A percentile compares a stretch with the other conserved stretches of the same genome.
Evolutionary conservation across 495 filamentous ascomycete genomes (phyloP).

Genomic region (Friedmanniomyces simplex): DNA sequence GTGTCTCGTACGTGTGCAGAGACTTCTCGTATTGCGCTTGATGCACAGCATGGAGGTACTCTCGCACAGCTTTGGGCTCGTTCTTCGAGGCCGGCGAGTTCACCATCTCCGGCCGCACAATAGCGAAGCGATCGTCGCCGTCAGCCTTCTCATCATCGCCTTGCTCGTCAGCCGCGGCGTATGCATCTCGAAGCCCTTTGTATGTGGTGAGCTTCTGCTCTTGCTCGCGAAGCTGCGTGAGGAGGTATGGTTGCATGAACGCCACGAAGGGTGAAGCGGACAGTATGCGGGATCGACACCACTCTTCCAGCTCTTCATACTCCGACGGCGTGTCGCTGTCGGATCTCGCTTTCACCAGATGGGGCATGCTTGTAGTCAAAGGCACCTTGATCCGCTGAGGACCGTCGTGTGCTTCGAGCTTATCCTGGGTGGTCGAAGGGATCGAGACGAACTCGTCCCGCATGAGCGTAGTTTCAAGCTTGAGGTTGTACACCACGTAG

Average conservation of each 20-base stretch:
- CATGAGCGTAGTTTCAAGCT: conserved; percentile 92
- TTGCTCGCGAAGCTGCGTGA: conserved; percentile 84
- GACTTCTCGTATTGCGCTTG: conserved; percentile 95
- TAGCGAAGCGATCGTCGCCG: conserved; percentile 52
- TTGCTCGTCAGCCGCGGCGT: conserved; percentile 31
- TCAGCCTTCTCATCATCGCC: conserved; percentile 21
- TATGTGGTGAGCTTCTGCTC: conserved; percentile 73
- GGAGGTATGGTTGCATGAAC: conserved; percentile 83
- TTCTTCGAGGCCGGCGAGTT: conserved; percentile 69
- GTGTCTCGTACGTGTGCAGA: conserved; percentile 83
- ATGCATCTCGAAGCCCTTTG: conserved; percentile 69
- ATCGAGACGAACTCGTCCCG: conserved; percentile 88
- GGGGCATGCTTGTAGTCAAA: background rate
- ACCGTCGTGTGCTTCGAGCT: conserved; percentile 8
- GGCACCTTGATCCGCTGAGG: background rate
- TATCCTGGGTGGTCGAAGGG: conserved; percentile 47
- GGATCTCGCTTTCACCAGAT: conserved; percentile 5
- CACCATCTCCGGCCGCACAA: conserved; percentile 93
- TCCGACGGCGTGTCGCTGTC: conserved; percentile 60
- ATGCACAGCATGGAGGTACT: conserved; percentile 87
- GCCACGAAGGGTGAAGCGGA: conserved; percentile 94
- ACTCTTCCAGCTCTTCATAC: conserved; percentile 87
- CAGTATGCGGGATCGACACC: conserved; percentile 83
- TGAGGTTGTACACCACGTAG: conserved; percentile 96
- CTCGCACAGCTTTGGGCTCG: conserved; percentile 48